Evolutionary conservation across 2,329 filamentous ascomycete species (phyloP).

Genomic region (Hypoxylon sp.): DNA sequence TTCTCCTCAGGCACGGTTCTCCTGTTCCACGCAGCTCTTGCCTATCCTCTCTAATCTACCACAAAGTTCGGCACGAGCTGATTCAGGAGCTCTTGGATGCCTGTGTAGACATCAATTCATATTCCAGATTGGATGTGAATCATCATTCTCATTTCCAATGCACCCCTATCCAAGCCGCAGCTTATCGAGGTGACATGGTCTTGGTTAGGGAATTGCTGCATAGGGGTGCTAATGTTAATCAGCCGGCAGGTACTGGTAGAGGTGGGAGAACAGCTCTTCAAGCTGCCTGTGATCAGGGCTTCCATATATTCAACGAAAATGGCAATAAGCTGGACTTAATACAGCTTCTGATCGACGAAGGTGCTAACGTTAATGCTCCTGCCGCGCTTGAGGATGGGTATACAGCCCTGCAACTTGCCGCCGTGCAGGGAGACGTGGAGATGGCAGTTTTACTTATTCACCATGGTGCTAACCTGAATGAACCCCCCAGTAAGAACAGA

Average conservation of each 20-base stretch:
- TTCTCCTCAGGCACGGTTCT: conserved; percentile 5
- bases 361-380: conserved; percentile 32
- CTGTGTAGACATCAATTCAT: conserved; percentile 27
- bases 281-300: conserved; percentile 7
- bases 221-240: conserved; percentile 38
- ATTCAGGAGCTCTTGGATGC: conserved; percentile 14
- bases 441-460: conserved; percentile 33
- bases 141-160: not conserved
- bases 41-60: conserved; percentile 16
- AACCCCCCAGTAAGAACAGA: not conserved
- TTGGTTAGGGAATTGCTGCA: conserved; percentile 25
- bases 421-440: conserved; percentile 26
- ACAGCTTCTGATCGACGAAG: conserved; percentile 23
- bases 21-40: conserved; percentile 4
- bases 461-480: conserved; percentile 38
- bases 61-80: conserved; percentile 1
- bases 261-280: conserved; percentile 20
- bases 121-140: not conserved
- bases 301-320: not conserved
- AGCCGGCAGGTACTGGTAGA: not conserved
- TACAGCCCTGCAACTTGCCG: conserved; percentile 37
- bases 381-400: not conserved
- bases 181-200: conserved; percentile 5
- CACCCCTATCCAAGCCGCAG: conserved; percentile 34
- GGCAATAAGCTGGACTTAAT: conserved; percentile 14